phyloP scores from a whole-genome alignment of 2,329 filamentous ascomycete genomes.

The Penicillium sp. region DNA sequence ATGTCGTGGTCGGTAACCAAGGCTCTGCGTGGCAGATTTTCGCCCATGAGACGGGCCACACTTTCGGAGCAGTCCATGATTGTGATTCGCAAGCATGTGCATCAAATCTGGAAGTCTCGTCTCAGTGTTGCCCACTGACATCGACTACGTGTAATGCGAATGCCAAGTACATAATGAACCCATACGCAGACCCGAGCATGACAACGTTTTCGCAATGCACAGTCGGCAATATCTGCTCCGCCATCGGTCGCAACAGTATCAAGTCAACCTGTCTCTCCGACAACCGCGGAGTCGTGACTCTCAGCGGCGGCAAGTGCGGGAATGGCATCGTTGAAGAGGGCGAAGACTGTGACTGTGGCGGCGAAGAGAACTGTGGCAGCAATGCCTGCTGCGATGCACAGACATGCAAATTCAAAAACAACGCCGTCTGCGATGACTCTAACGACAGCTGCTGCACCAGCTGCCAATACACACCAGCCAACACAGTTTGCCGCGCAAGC shows the following conservation, averaged over 20 bases:
- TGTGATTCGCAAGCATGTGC: constrained; percentile 72
- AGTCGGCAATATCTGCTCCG: constrained; percentile 91
- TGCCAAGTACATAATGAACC: constrained; percentile 93
- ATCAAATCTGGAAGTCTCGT: constrained; percentile 62
- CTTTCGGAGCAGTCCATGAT: constrained; percentile 94
- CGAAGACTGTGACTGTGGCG: constrained; percentile 96
- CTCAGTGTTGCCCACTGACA: constrained; percentile 81
- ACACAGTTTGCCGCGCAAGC: constrained; percentile 77
- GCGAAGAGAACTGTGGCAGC: constrained; percentile 67
- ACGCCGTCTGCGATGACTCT: constrained; percentile 71
- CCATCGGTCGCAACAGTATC: constrained; percentile 75
- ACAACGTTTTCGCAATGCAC: constrained; percentile 83
- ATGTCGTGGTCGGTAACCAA: constrained; percentile 81
- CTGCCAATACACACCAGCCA: constrained; percentile 55
- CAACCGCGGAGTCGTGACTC: constrained; percentile 80
- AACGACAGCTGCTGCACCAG: constrained; percentile 52
- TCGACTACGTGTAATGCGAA: constrained; percentile 70
- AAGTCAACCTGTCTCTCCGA: constrained; percentile 77
- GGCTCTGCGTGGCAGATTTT: constrained; percentile 94
- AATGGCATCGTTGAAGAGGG: constrained; percentile 95
- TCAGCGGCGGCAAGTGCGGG: constrained; percentile 83
- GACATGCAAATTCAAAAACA: constrained; percentile 81
- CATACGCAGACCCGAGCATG: constrained; percentile 74
- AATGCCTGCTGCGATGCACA: constrained; percentile 82
- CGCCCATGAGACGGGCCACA: constrained; percentile 91